Evolutionary conservation across 1,284 basidiomycete genomes (phyloP), one percentile per base, ranked within the genome.

Genomic region (Puccinia polysora): DNA sequence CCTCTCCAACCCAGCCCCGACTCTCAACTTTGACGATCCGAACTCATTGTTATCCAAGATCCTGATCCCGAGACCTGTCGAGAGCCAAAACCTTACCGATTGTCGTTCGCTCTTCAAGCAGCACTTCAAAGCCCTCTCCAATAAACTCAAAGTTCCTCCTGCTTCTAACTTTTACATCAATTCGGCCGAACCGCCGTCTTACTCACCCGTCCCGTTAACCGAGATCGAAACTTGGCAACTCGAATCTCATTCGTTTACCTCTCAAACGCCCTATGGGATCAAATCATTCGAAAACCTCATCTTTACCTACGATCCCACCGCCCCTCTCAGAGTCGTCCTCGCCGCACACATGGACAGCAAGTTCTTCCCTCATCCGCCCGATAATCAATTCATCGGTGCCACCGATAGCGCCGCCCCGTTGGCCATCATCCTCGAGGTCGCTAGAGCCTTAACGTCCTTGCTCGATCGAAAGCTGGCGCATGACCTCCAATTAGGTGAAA

Each of bases 271-370:
- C 0, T 85, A 89, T 74, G 96, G 96, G 6, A 77, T 80, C 52
- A 89, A 87, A 75, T 82, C 83, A 38, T 96, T 99, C 80, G 89
- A 87, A 25, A 99, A 98, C 81, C 83, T 97, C 59, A 87, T 98
- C 75, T 91, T 93, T 47, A 98, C 96, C 15, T 95, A 97, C 79
- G 89, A 97, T 77, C 88, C 89, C 4, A 81, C 83, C n/a, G 91
- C 95, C 0, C 82, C 88, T 0, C 81, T 89, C 49, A 87, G 89
- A 76, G 83, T 99, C 30, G 84, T 95, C n/a, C 80, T 99, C 7
- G 84, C 94, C 1, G 96, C 95, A 4, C 96, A 99, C 80, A 93
- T 90, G 77, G 96, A 99, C 80, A 92, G 89, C 80, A 98, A 98
- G 81, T 96, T 86, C 81, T 95, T 90, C 76, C 65, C 65, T 15